Base-by-base conservation (phyloP, 768 basidiomycete species). In the Russula sp. region DNA sequence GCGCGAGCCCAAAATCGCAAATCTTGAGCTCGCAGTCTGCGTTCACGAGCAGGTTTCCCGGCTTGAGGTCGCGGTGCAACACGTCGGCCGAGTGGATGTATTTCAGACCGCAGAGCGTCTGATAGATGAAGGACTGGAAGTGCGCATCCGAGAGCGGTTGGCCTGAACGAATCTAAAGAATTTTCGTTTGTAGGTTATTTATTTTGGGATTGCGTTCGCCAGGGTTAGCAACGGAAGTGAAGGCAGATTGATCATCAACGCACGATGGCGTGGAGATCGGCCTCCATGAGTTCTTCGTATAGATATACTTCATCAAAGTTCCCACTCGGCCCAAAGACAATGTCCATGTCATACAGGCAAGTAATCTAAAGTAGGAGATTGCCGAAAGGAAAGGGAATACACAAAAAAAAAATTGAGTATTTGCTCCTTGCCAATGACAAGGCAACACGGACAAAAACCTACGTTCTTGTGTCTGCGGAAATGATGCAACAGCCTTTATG, bases 391-490 rank as follows among this genome's bases (percentile, higher is more conserved):
- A 32, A 18, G 34, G 39, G 36, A 13, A 42, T 8, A 29, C 14
- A 11, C 9, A 7, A 22, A 20, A 22, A 25, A n/a, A 36, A 18
- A 20, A 10, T 39, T 52, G 6, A 53, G 20, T 11, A 39, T 22
- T 14, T 22, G 11, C 6, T 32, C 41, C 25, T 22, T 38, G 34
- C 48, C 22, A n/a, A 57, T 22, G 25, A 39, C 13, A 9, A 38
- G 7, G 5, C 9, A 35, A 18, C 1, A 20, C 6, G 8, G 16
- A n/a, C n/a, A 39, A 35, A 2, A 14, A 50, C 7, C 83, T 49
- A 98, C 95, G 71, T 99, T 99, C 79, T 99, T 99, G 78, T 99
- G 97, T 5, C 96, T 94, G 68, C 97, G 84, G 77, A 99, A 99
- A 75, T 99, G 97, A 74, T 96, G 94, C 41, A 99, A 75, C 45